Evolutionary conservation across 139 green algal species (phyloP), one percentile per base, ranked within the genome.

Genomic region (Zygnema cylindricum): DNA sequence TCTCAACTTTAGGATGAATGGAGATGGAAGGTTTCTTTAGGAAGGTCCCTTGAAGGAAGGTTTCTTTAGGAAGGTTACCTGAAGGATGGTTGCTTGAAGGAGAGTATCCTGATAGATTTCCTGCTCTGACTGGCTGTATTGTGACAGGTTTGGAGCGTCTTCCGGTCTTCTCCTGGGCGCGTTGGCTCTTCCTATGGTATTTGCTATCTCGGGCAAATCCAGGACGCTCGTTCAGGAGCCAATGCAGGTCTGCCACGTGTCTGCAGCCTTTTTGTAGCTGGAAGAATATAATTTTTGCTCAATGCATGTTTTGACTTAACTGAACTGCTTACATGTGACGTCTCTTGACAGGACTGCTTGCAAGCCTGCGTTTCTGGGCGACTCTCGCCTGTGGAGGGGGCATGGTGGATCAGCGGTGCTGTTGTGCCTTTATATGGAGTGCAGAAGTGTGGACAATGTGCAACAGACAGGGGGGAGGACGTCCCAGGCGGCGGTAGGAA

Each of bases 371-470:
- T 54, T 7, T 84, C 1, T 49, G 35, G 76, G 35, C 7, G 23
- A 35, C n/a, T 25, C 76, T 84, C 2, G 76, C 76, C 2, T 84
- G 76, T 35, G 76, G 35, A 49, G 76, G 32, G 2, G 76, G 32
- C n/a, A 55, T 84, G 33, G 76, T 55, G 76, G 76, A 25, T 84
- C 76, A 63, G 49, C 49, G 16, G 16, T 16, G 49, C 7, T 16
- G 7, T 25, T 63, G 49, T 16, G 7, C 49, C 49, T 63, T 7
- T 16, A 63, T 25, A 63, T 7, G 49, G 49, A 63, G 7, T 63
- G 49, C 49, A 16, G 16, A 63, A 63, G 7, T 7, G 49, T 25
- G 49, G 7, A 25, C 49, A 63, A n/a, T n/a, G n/a, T n/a, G n/a
- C n/a, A n/a, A n/a, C n/a, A n/a, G n/a, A n/a, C n/a, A n/a, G n/a